Percentiles rank a stretch among this genome's conserved stretches.
phyloP scores from a whole-genome alignment of 768 basidiomycete genomes.

The Rubroboletus pulcherrimus region DNA sequence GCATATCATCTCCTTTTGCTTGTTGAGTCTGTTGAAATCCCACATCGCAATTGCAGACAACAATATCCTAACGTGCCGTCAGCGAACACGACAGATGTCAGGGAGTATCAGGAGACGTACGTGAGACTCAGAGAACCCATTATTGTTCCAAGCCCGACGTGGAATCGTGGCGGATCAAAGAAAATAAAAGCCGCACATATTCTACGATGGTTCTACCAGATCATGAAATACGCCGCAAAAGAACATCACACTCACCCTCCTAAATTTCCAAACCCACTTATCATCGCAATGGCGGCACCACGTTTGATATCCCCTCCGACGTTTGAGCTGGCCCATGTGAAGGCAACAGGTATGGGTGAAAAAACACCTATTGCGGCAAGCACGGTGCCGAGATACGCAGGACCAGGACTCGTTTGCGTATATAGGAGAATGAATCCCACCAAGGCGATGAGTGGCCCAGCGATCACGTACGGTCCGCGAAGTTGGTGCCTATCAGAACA shows the following conservation, averaged over 20 bases:
- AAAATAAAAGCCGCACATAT: constrained; percentile 42
- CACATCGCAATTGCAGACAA: constrained; percentile 40
- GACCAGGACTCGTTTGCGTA: constrained; percentile 16
- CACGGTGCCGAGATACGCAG: constrained; percentile 41
- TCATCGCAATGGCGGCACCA: constrained; percentile 47
- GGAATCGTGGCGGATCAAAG: constrained; percentile 35
- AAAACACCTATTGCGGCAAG: constrained; percentile 48
- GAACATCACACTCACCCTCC: constrained; percentile 41
- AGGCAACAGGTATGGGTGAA: constrained; percentile 38
- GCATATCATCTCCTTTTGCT: constrained; percentile 42
- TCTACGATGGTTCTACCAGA: constrained; percentile 17
- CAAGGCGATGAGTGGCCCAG: constrained; percentile 36
- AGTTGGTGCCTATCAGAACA: constrained; percentile 39
- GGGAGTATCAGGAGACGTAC: constrained; percentile 13
- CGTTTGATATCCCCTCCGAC: constrained; percentile 52
- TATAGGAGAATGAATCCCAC: constrained; percentile 49
- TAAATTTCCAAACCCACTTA: constrained; percentile 53
- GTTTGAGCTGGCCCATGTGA: constrained; percentile 54
- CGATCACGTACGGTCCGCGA: constrained; percentile 48
- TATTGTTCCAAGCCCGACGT: constrained; percentile 30
- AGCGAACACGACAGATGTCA: constrained; percentile 24
- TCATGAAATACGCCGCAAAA: not conserved
- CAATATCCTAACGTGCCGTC: constrained; percentile 32
- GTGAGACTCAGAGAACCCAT: constrained; percentile 26
- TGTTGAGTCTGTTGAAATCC: constrained; percentile 45